phyloP scores from a whole-genome alignment of 305 asterid species.

The Fraxinus platypoda region DNA sequence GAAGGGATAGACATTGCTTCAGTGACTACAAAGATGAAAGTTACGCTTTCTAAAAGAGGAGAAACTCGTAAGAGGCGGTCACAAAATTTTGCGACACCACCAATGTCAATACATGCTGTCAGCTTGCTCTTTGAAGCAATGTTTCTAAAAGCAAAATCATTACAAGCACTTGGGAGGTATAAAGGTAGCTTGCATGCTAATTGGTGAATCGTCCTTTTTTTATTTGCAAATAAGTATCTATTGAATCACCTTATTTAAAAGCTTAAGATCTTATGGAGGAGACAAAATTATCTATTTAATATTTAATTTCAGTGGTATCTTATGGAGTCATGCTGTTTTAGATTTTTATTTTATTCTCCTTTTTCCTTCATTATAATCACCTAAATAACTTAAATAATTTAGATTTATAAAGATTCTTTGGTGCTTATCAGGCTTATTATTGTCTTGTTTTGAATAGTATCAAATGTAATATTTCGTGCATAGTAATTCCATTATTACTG shows the following conservation, averaged over 20 bases:
- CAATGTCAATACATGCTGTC: slow-evolving; percentile 81
- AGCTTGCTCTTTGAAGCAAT: slow-evolving; percentile 85
- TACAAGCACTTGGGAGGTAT: slow-evolving; percentile 78
- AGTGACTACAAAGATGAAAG: slow-evolving; percentile 76
- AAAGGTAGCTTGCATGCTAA: slow-evolving; percentile 54
- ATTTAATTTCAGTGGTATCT: background rate
- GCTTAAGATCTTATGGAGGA: background rate
- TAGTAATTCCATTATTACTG: background rate
- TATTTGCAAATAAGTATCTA: background rate
- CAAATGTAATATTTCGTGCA: background rate
- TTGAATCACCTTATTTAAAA: background rate
- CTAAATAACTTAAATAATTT: slow-evolving; percentile 8
- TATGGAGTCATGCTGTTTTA: background rate
- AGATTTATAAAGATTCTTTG: background rate
- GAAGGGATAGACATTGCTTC: slow-evolving; percentile 88
- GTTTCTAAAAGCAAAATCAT: slow-evolving; percentile 77
- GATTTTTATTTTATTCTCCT: background rate
- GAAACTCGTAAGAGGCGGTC: slow-evolving; percentile 57
- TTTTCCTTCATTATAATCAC: background rate
- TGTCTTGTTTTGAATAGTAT: background rate
- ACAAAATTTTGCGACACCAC: slow-evolving; percentile 46
- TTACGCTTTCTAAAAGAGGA: slow-evolving; percentile 50
- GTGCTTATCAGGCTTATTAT: slow-evolving; percentile 7
- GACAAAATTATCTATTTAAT: background rate
- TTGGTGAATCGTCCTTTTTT: background rate